Evolutionary conservation across 2,329 filamentous ascomycete species (phyloP).

Genomic region (Achaetomium macrosporum): DNA sequence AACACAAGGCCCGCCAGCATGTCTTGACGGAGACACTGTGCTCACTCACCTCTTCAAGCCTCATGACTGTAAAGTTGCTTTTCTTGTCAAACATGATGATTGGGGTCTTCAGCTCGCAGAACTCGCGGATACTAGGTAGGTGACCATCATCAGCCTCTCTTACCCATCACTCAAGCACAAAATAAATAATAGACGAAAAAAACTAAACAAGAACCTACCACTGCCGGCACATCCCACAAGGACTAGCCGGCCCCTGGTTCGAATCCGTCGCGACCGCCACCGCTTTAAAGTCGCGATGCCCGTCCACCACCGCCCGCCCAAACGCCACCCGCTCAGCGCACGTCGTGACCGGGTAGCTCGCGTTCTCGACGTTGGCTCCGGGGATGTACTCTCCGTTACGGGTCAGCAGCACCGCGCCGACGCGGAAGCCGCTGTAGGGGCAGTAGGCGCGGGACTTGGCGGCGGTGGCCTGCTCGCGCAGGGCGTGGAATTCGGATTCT

Average conservation of each 20-base stretch:
- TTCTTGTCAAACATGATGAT: conserved; percentile 91
- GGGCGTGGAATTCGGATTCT: conserved; percentile 55
- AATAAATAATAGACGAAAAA: background rate
- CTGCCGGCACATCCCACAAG: conserved; percentile 95
- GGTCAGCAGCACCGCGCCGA: conserved; percentile 74
- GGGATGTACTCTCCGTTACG: conserved; percentile 49
- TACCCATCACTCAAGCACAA: background rate
- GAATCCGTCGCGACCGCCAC: conserved; percentile 83
- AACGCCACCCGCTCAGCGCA: conserved; percentile 93
- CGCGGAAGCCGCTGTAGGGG: conserved; percentile 88
- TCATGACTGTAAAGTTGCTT: conserved; percentile 64
- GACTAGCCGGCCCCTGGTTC: conserved; percentile 55
- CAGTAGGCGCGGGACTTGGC: conserved; percentile 82
- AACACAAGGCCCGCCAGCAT: background rate
- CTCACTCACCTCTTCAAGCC: conserved; percentile 46
- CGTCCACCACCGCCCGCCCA: conserved; percentile 65
- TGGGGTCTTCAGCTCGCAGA: conserved; percentile 61
- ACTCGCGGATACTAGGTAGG: conserved; percentile 64
- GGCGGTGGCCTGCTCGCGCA: conserved; percentile 57
- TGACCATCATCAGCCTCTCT: background rate
- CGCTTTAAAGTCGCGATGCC: conserved; percentile 59
- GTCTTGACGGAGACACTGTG: background rate
- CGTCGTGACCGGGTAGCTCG: conserved; percentile 86
- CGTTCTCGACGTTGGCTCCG: conserved; percentile 92
- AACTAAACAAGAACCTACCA: conserved; percentile 53